These are phyloP conservation scores for Sporisorium graminicola DNA, from an alignment of 1,284 basidiomycete genomes.

Conservation along the genomic window DNA sequence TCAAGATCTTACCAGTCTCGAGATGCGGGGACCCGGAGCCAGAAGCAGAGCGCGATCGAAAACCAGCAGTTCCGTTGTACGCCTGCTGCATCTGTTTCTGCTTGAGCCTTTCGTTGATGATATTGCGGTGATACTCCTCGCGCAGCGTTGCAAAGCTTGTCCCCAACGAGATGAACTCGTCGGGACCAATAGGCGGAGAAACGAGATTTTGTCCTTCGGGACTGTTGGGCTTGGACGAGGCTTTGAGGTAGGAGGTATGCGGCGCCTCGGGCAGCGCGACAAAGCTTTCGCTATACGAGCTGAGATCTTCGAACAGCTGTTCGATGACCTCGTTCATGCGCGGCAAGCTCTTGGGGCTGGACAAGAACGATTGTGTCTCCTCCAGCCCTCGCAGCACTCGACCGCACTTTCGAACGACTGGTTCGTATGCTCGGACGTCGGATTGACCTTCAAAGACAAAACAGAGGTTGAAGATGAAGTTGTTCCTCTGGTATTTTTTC, in stretches of 20 bases:
- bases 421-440: conserved; percentile 93
- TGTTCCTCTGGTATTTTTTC: conserved; percentile 64
- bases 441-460: conserved; percentile 92
- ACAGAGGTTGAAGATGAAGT: conserved; percentile 90
- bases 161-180: conserved; percentile 40
- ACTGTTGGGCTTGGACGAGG: conserved; percentile 34
- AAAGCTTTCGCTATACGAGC: conserved; percentile 78
- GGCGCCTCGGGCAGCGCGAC: conserved; percentile 65
- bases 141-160: conserved; percentile 33
- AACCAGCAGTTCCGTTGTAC: background rate
- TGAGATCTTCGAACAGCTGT: conserved; percentile 95
- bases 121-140: conserved; percentile 39
- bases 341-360: conserved; percentile 78
- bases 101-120: conserved; percentile 43
- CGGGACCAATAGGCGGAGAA: conserved; percentile 30
- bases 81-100: conserved; percentile 37
- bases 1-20: conserved; percentile 11
- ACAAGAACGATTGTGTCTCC: conserved; percentile 91
- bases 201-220: conserved; percentile 23
- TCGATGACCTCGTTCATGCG: conserved; percentile 89
- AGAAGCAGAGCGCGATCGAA: conserved; percentile 29
- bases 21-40: conserved; percentile 19
- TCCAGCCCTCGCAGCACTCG: conserved; percentile 87
- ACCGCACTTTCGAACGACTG: conserved; percentile 92
- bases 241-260: conserved; percentile 49